Conservation (phyloP, 2,329 filamentous ascomycete species). For the Penicillium sp. region DNA sequence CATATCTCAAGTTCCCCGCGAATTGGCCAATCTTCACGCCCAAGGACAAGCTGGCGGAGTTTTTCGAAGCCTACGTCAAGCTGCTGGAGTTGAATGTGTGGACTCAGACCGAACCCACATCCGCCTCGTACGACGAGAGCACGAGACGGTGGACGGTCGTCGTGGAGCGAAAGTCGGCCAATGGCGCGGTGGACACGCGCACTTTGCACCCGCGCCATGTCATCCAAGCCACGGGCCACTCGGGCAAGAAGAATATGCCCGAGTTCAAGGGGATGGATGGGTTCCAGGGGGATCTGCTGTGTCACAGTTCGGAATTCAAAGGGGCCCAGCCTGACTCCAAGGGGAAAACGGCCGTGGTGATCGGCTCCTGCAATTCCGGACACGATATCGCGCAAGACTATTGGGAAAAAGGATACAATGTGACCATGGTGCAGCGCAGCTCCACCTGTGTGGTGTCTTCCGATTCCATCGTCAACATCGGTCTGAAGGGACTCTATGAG, state of each 20-base stretch:
- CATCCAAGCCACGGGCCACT: slow-evolving; percentile 63
- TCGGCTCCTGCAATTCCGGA: slow-evolving; percentile 63
- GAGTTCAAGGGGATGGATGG: slow-evolving; percentile 44
- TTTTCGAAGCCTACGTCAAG: slow-evolving; percentile 60
- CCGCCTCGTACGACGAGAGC: slow-evolving; percentile 47
- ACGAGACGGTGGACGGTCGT: slow-evolving; percentile 51
- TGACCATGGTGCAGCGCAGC: slow-evolving; percentile 65
- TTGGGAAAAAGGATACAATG: slow-evolving; percentile 58
- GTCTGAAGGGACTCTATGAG: slow-evolving; percentile 47
- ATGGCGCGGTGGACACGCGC: slow-evolving; percentile 42
- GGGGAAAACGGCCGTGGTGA: slow-evolving; percentile 57
- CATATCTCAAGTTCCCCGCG: slow-evolving; percentile 58
- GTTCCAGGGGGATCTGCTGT: slow-evolving; percentile 55
- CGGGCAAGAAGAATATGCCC: slow-evolving; percentile 56
- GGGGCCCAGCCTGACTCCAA: slow-evolving; percentile 45
- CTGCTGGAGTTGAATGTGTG: slow-evolving; percentile 65
- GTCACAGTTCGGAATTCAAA: slow-evolving; percentile 57
- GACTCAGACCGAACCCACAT: slow-evolving; percentile 48
- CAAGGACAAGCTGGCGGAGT: slow-evolving; percentile 65
- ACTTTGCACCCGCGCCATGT: slow-evolving; percentile 58
- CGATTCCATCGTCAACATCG: slow-evolving; percentile 47
- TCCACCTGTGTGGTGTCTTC: slow-evolving; percentile 60
- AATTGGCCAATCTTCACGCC: slow-evolving; percentile 66
- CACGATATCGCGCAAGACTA: slow-evolving; percentile 66
- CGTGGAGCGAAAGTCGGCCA: slow-evolving; percentile 40